Percentiles rank a stretch among this genome's conserved stretches.
These are phyloP conservation scores for Rhodomyrtus tomentosa DNA, from an alignment of 345 rosid genomes.

Conservation along the genomic window DNA sequence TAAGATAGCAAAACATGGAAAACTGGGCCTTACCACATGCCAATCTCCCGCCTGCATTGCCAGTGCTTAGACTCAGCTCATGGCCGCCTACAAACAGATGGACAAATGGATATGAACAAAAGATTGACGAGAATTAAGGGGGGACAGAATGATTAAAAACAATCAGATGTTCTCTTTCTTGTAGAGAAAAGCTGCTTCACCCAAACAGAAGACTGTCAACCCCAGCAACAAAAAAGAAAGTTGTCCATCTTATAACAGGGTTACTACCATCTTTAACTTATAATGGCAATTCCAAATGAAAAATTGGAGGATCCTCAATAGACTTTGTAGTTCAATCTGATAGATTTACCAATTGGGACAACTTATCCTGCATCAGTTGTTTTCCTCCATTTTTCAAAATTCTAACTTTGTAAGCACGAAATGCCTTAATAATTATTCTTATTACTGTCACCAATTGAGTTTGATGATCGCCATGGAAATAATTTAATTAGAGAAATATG, in stretches of 20 bases:
- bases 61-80: conserved; percentile 90
- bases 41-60: conserved; percentile 98
- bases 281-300: background rate
- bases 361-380: background rate
- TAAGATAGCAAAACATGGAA: background rate
- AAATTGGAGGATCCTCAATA: background rate
- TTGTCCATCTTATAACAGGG: background rate
- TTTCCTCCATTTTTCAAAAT: background rate
- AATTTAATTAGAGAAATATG: background rate
- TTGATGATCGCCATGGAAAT: background rate
- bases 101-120: background rate
- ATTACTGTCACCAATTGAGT: background rate
- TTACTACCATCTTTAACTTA: background rate
- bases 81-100: conserved; percentile 61
- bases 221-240: background rate
- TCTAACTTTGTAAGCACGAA: background rate
- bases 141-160: background rate
- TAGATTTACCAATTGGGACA: background rate
- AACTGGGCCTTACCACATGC: conserved; percentile 71
- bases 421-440: background rate
- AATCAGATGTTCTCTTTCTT: background rate
- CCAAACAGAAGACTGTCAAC: background rate
- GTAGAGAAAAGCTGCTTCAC: background rate
- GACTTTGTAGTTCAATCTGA: background rate
- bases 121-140: background rate